These are phyloP conservation scores for Stemphylium vesicarium DNA, from an alignment of 2,329 filamentous ascomycete genomes.

Conservation along the genomic window DNA sequence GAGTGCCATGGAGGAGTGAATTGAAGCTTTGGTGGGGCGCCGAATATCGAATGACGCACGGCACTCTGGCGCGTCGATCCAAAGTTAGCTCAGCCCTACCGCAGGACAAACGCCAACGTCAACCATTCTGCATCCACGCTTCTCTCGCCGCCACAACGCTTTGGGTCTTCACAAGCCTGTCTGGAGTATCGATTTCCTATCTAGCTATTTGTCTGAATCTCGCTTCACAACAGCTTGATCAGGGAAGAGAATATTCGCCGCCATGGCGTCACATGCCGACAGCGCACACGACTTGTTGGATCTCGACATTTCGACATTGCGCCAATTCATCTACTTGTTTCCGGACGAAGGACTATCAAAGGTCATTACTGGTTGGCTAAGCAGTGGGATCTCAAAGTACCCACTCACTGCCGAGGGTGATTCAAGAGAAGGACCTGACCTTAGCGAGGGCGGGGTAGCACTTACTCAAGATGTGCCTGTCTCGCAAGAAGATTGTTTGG, in stretches of 20 bases:
- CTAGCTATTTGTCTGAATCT: slow-evolving; percentile 3
- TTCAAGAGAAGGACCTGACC: slow-evolving; percentile 49
- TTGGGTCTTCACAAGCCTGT: neutral
- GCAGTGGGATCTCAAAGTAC: slow-evolving; percentile 84
- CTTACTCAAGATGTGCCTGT: slow-evolving; percentile 60
- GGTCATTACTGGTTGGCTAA: slow-evolving; percentile 80
- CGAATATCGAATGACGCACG: slow-evolving; percentile 32
- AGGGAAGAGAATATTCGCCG: slow-evolving; percentile 6
- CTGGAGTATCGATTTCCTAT: neutral
- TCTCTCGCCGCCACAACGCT: neutral
- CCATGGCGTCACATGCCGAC: slow-evolving; percentile 45
- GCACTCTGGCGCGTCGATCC: slow-evolving; percentile 27
- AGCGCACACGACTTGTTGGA: slow-evolving; percentile 57
- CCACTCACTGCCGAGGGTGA: slow-evolving; percentile 55
- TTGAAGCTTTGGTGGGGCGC: slow-evolving; percentile 20
- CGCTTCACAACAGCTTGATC: slow-evolving; percentile 3
- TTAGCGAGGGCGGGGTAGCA: slow-evolving; percentile 52
- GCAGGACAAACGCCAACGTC: slow-evolving; percentile 31
- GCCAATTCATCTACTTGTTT: slow-evolving; percentile 83
- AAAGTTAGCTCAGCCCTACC: slow-evolving; percentile 35
- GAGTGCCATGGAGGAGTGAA: slow-evolving; percentile 27
- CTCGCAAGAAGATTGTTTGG: slow-evolving; percentile 77
- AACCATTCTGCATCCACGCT: slow-evolving; percentile 14
- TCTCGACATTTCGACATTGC: slow-evolving; percentile 78
- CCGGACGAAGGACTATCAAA: slow-evolving; percentile 82